These are phyloP conservation scores for Diaporthe citri DNA, from an alignment of 2,329 filamentous ascomycete species.

Conservation along the genomic window DNA sequence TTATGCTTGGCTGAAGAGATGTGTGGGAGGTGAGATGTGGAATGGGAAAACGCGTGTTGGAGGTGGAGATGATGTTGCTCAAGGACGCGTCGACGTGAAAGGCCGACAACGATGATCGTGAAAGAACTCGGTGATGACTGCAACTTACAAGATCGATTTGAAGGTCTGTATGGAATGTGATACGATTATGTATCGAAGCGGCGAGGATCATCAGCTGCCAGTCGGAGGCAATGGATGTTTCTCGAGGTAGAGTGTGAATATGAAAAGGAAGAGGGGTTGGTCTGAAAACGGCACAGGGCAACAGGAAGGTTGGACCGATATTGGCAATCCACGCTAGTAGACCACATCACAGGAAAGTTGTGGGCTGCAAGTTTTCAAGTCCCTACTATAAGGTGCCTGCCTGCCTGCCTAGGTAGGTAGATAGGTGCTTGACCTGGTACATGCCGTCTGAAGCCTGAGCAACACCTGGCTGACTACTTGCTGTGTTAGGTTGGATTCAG, in stretches of 20 bases:
- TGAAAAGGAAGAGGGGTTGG: background rate
- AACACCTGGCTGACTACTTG: background rate
- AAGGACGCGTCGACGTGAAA: background rate
- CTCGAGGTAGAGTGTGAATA: background rate
- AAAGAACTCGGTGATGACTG: background rate
- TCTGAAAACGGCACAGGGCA: background rate
- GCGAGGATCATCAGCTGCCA: background rate
- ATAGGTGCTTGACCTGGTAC: background rate
- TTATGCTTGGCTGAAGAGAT: background rate
- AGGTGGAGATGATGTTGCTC: background rate
- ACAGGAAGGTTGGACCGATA: background rate
- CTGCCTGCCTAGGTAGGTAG: no score
- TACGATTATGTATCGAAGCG: background rate
- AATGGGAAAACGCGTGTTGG: background rate
- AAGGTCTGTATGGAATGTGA: background rate
- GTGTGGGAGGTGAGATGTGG: background rate
- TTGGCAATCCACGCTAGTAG: background rate
- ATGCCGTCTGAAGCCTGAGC: background rate
- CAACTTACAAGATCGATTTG: background rate
- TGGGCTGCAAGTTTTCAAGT: background rate
- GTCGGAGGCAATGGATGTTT: background rate
- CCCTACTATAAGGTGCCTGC: background rate
- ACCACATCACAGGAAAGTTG: background rate
- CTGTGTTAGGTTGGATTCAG: background rate
- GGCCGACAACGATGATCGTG: no score